phyloP scores from a whole-genome alignment of 2,329 filamentous ascomycete species.

The Proliferodiscus dingleyae region DNA sequence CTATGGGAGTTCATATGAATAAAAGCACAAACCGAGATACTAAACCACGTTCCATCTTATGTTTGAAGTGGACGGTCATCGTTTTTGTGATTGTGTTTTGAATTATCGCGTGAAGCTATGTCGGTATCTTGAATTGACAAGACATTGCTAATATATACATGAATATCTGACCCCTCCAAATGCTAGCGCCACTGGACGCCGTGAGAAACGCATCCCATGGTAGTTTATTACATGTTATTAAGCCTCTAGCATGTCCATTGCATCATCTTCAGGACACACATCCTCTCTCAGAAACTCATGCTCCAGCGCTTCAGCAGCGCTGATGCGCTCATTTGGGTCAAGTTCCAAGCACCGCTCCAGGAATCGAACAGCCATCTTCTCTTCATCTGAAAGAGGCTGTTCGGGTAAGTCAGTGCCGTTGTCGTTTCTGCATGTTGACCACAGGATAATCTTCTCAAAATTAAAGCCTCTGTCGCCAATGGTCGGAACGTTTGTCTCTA shows the following conservation, averaged over 20 bases:
- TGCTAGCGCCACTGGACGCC: conserved; percentile 6
- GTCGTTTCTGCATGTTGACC: conserved; percentile 78
- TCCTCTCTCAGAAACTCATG: conserved; percentile 64
- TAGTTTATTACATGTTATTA: conserved; percentile 2
- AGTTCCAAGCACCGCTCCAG: conserved; percentile 69
- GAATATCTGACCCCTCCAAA: conserved; percentile 10
- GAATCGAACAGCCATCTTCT: conserved; percentile 69
- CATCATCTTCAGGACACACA: conserved; percentile 47
- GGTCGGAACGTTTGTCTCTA: conserved; percentile 89
- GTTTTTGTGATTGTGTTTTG: conserved; percentile 6
- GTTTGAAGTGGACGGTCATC: neutral
- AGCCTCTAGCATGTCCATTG: conserved; percentile 39
- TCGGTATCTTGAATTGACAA: conserved; percentile 14
- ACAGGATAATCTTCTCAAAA: conserved; percentile 89
- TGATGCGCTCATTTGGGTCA: conserved; percentile 69
- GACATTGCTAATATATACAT: conserved; percentile 16
- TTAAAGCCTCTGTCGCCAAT: conserved; percentile 80
- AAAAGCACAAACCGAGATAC: conserved; percentile 14
- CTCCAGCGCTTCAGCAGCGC: conserved; percentile 66
- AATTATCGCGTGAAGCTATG: conserved; percentile 12
- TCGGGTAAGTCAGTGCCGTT: conserved; percentile 45
- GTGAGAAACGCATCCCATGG: conserved; percentile 9
- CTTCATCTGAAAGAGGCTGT: conserved; percentile 56
- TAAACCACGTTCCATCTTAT: neutral
- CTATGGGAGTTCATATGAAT: conserved; percentile 19